Evolutionary conservation across 257 asterid genomes (phyloP), one percentile per base, ranked within the genome.

Genomic region (Solanum stenotomum): DNA sequence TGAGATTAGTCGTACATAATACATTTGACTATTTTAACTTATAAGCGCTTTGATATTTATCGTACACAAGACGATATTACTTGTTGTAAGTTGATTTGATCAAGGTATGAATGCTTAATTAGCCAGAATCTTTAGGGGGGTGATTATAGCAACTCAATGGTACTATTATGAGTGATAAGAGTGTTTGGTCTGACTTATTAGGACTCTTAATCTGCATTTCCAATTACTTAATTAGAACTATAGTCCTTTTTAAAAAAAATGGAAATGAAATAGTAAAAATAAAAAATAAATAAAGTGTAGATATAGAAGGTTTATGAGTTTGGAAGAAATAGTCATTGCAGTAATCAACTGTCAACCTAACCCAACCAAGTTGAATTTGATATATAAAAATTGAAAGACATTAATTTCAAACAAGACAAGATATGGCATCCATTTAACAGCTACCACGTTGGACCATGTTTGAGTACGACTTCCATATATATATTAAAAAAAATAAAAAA

Each of bases 261-360:
- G 83, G 6, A 46, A 46, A 27, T 81, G 42, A 46, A 14, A 46
- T 27, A 81, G 40, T 23, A 42, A 40, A 23, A 77, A 38, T 34
- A 4, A 34, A 34, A 34, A 34, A 34, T 34, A 34, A 42, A 76
- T 12, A 20, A 88, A 84, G 12, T 44, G 87, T 65, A 61, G 87
- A 42, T 89, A 86, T 76, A 87, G 90, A 89, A n/a, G 74, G 91
- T 70, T 88, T 84, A 86, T 82, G 87, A 86, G 35, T 85, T 92
- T 85, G 77, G 88, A 87, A 88, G 86, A 76, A n/a, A 35, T 38
- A 31, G 88, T 5, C 29, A 82, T 74, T 16, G 82, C 76, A 88
- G 81, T 86, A 56, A 91, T 87, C 92, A 85, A 65, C 90, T 10
- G 68, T 63, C 79, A 85, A 91, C 92, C 92, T 87, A 92, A 90